Conservation (phyloP, 2,329 filamentous ascomycete genomes). For the Zalaria sp. region DNA sequence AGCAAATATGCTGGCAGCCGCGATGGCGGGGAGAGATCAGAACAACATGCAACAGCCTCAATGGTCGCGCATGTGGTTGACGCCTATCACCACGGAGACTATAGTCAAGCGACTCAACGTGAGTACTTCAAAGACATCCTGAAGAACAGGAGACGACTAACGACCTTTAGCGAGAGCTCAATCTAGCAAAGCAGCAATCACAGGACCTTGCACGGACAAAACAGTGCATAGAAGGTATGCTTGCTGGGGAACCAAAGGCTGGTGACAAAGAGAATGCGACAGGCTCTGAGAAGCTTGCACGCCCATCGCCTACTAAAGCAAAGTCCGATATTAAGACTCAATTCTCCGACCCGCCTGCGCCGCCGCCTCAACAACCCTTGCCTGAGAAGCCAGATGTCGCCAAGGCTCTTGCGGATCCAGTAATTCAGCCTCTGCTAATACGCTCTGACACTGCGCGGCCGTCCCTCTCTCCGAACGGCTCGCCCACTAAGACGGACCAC, state of each 20-base stretch:
- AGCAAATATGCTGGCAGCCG: slow-evolving; percentile 6
- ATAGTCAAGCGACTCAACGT: slow-evolving; percentile 80
- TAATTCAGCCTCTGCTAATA: slow-evolving; percentile 50
- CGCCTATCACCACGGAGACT: slow-evolving; percentile 83
- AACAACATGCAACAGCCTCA: slow-evolving; percentile 45
- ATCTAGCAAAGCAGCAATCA: slow-evolving; percentile 73
- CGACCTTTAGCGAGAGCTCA: slow-evolving; percentile 62
- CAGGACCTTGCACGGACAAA: slow-evolving; percentile 73
- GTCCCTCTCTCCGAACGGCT: slow-evolving; percentile 35
- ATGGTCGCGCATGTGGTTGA: slow-evolving; percentile 69
- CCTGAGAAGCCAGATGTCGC: slow-evolving; percentile 78
- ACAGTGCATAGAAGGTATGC: slow-evolving; percentile 63
- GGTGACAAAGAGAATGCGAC: slow-evolving; percentile 30
- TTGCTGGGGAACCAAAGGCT: slow-evolving; percentile 51
- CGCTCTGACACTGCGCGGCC: slow-evolving; percentile 63
- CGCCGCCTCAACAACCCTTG: slow-evolving; percentile 81
- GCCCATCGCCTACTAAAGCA: slow-evolving; percentile 38
- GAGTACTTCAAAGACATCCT: slow-evolving; percentile 24
- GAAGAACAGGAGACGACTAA: slow-evolving; percentile 9
- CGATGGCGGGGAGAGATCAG: slow-evolving; percentile 31
- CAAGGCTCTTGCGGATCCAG: slow-evolving; percentile 30
- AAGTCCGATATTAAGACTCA: slow-evolving; percentile 65
- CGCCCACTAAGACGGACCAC: slow-evolving; percentile 44
- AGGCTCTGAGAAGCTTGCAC: slow-evolving; percentile 27
- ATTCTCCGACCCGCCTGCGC: slow-evolving; percentile 86